Evolutionary conservation across 176 grass and related monocot genomes (phyloP), one percentile per base, ranked within the genome.

Genomic region (Cenchrus fungigraminus): DNA sequence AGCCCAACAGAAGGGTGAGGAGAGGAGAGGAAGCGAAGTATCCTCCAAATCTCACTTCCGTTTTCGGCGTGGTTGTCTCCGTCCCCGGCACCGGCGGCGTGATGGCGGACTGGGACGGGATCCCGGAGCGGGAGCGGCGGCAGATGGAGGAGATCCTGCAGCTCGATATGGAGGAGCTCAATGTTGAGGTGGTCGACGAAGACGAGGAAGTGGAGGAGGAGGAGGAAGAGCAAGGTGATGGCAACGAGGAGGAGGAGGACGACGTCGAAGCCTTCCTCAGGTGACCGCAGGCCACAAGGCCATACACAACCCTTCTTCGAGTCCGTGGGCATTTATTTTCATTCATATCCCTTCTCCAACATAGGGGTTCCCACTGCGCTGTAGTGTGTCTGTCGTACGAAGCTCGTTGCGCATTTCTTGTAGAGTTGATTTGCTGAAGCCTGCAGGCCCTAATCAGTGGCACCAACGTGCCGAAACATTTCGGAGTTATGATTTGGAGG

Each of bases 131-230:
- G 64, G 95, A 98, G 84, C 85, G 84, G 83, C 89, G 74, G 71
- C 89, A 86, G 81, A 98, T 95, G 91, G 93, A 92, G 86, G 91
- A 92, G 89, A 95, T 95, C 82, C 79, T 89, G 57, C 79, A 95
- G 87, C 91, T 95, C 49, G 95, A 98, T 64, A 83, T 85, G 92
- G 95, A 93, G 86, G 96, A 98, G 89, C 89, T 95, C 56, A 89
- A 86, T 66, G 82, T 94, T 65, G 93, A 94, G 76, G 67, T 89
- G 79, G 87, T 92, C 46, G 87, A 88, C 67, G 78, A 59, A 17
- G 73, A 85, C 0, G 58, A 46, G 0, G 54, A 42, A 4, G 65
- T 52, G 25, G 25, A 25, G 25, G 37, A 40, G 6, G 86, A 67
- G 9, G 87, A 53, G 7, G 32, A 42, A 4, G 46, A 50, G 12